These are phyloP conservation scores for Chlorella sorokiniana DNA, from an alignment of 139 green algal species.

Conservation along the genomic window DNA sequence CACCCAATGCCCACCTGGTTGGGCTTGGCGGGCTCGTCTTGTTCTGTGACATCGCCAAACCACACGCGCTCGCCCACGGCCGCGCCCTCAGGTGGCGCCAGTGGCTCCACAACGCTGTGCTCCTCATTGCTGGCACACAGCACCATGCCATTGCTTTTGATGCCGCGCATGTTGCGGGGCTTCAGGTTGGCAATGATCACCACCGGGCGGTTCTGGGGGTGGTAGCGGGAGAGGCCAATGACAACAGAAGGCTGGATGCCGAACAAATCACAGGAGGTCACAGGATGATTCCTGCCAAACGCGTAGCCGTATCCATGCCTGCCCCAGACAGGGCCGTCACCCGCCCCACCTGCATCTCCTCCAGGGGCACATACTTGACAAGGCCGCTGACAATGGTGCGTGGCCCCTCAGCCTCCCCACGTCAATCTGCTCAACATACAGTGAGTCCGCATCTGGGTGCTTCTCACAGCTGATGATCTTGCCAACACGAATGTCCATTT, in stretches of 20 bases:
- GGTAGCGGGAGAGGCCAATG: not conserved
- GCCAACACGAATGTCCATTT: slow-evolving; percentile 79
- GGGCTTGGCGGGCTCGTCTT: slow-evolving; percentile 41
- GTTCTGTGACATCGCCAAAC: slow-evolving; percentile 54
- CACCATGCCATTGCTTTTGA: slow-evolving; percentile 88
- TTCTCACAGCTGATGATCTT: slow-evolving; percentile 73
- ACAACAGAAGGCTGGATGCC: not conserved
- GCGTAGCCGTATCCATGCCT: not conserved
- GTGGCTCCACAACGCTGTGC: slow-evolving; percentile 76
- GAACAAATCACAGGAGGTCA: not conserved
- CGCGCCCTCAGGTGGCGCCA: slow-evolving; percentile 76
- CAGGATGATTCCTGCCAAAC: too few species aligned
- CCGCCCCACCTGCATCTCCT: slow-evolving; percentile 69
- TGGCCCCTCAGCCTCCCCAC: slow-evolving; percentile 77
- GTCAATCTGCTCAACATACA: slow-evolving; percentile 97
- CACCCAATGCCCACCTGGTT: slow-evolving; percentile 44
- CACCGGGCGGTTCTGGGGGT: slow-evolving; percentile 69
- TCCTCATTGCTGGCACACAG: slow-evolving; percentile 87
- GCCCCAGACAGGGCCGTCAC: not conserved
- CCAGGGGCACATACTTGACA: slow-evolving; percentile 89
- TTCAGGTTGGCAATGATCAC: slow-evolving; percentile 95
- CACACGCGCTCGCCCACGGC: slow-evolving; percentile 75
- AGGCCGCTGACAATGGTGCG: slow-evolving; percentile 89
- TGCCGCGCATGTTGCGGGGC: slow-evolving; percentile 92
- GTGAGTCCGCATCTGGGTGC: slow-evolving; percentile 86